These are phyloP conservation scores for Xylariaceae sp. DNA, from an alignment of 2,329 filamentous ascomycete species.

Conservation along the genomic window DNA sequence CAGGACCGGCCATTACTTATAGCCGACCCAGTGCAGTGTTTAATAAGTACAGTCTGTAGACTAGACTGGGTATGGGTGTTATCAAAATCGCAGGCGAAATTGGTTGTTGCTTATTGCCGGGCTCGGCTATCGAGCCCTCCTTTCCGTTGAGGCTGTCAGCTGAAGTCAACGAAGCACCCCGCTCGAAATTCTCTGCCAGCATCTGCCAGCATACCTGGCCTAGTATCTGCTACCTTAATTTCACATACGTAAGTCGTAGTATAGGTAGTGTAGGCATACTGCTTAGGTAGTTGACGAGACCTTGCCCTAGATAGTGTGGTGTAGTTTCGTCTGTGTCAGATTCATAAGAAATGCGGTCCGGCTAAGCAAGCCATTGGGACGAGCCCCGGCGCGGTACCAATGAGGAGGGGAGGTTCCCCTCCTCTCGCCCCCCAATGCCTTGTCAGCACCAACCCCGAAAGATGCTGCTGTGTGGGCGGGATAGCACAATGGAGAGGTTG, in stretches of 20 bases:
- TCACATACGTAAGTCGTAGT: no score
- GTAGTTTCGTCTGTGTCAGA: slow-evolving; percentile 17
- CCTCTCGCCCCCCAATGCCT: slow-evolving; percentile 2
- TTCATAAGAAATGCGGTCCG: slow-evolving; percentile 13
- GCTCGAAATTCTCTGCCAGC: slow-evolving; percentile 10
- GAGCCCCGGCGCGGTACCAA: slow-evolving; percentile 17
- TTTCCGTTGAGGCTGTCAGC: slow-evolving; percentile 24
- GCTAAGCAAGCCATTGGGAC: slow-evolving; percentile 21
- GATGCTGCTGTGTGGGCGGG: slow-evolving; percentile 8
- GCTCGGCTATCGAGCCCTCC: slow-evolving; percentile 18
- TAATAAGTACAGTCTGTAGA: no score
- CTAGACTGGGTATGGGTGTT: slow-evolving; percentile 1
- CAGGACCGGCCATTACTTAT: slow-evolving; percentile 18
- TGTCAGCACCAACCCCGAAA: slow-evolving; percentile 20
- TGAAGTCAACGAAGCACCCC: slow-evolving; percentile 21
- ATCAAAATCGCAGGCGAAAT: no score
- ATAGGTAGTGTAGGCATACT: neutral
- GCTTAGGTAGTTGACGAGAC: slow-evolving; percentile 13
- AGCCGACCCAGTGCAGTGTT: neutral
- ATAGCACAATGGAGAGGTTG: slow-evolving; percentile 5
- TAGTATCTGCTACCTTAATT: no score
- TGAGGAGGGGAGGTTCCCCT: slow-evolving; percentile 10
- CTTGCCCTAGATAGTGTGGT: slow-evolving; percentile 1
- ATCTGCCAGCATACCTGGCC: neutral
- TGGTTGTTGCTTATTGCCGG: slow-evolving; percentile 17